phyloP scores from a whole-genome alignment of 306 rosid genomes.

The Abrus pulchellus region DNA sequence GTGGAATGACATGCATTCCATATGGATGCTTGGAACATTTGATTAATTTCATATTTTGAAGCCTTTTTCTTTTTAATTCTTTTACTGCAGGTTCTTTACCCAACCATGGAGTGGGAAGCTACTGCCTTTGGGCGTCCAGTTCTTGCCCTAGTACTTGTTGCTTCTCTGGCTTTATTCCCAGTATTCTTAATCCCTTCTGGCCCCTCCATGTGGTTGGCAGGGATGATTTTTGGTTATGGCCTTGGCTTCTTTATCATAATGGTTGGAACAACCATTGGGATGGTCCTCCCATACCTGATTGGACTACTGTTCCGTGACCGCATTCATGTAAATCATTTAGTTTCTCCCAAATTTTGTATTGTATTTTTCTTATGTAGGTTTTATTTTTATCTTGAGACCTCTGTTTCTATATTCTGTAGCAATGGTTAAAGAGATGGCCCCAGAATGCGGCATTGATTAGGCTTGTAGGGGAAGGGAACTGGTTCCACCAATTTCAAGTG shows the following conservation, averaged over 20 bases:
- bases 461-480: slow-evolving; percentile 94
- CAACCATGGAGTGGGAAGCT: slow-evolving; percentile 95
- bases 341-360: not conserved
- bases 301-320: slow-evolving; percentile 84
- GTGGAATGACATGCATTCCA: slow-evolving; percentile 13
- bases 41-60: slow-evolving; percentile 42
- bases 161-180: slow-evolving; percentile 92
- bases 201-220: slow-evolving; percentile 99
- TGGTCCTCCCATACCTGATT: slow-evolving; percentile 92
- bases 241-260: slow-evolving; percentile 88
- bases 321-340: slow-evolving; percentile 76
- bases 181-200: slow-evolving; percentile 89
- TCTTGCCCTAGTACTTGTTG: slow-evolving; percentile 87
- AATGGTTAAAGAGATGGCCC: slow-evolving; percentile 96
- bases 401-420: slow-evolving; percentile 60
- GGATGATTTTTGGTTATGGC: slow-evolving; percentile 99
- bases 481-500: slow-evolving; percentile 89
- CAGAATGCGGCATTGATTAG: slow-evolving; percentile 86
- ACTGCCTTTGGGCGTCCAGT: slow-evolving; percentile 96
- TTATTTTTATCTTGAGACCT: slow-evolving; percentile 20
- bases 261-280: slow-evolving; percentile 97
- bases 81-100: slow-evolving; percentile 73
- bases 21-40: slow-evolving; percentile 21
- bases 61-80: slow-evolving; percentile 24
- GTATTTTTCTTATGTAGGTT: not conserved